Conservation (phyloP, 164 flowering plant species). For the Chimonanthus praecox region DNA sequence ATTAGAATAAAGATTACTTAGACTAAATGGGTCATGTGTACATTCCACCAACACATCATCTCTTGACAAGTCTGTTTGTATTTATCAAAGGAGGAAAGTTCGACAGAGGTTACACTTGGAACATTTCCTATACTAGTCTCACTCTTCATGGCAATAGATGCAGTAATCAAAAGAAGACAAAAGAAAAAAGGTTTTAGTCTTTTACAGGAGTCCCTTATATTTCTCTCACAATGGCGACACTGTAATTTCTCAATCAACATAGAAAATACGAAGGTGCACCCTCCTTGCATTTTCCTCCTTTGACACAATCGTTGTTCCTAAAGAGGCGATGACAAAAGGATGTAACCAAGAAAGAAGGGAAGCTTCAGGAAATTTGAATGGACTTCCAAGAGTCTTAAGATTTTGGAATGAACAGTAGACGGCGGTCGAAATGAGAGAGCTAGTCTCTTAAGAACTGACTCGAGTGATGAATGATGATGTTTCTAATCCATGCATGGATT, state of each 20-base stretch:
- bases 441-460: background rate
- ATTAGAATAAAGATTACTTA: too few relatives aligned
- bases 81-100: background rate
- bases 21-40: too few relatives aligned
- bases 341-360: background rate
- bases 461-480: background rate
- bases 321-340: background rate
- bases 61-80: background rate
- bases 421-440: background rate
- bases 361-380: background rate
- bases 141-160: too few relatives aligned
- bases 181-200: background rate
- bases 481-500: too few relatives aligned
- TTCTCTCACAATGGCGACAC: background rate
- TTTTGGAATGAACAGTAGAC: background rate
- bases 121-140: too few relatives aligned
- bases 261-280: background rate
- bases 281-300: background rate
- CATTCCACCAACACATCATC: too few relatives aligned
- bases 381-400: background rate
- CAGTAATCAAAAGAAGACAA: too few relatives aligned
- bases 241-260: background rate
- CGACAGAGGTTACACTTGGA: too few relatives aligned
- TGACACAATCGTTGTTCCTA: background rate
- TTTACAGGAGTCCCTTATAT: background rate